phyloP scores from a whole-genome alignment of 768 basidiomycete species.

The Rhodotorula sphaerocarpa region DNA sequence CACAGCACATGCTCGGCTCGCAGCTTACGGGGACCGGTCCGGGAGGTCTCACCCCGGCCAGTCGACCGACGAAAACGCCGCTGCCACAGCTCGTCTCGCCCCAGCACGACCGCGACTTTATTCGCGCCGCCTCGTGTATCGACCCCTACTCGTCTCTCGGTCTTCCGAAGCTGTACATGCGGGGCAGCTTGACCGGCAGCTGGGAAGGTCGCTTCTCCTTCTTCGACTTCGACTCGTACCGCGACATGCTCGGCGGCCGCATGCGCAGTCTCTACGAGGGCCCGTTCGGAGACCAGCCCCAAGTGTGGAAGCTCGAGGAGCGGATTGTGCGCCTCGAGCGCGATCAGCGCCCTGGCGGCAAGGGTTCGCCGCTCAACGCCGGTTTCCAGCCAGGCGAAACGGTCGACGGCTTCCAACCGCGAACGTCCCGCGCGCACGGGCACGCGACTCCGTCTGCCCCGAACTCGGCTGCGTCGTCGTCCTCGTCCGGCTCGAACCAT shows the following conservation, averaged over 20 bases:
- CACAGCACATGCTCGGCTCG: constrained; percentile 6
- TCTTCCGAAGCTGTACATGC: constrained; percentile 32
- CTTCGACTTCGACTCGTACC: constrained; percentile 66
- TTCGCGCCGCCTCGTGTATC: constrained; percentile 41
- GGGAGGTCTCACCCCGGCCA: constrained; percentile 1
- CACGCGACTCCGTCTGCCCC: neutral
- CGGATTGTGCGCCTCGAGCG: constrained; percentile 22
- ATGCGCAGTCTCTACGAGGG: constrained; percentile 58
- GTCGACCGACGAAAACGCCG: constrained; percentile 26
- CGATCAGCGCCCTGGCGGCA: constrained; percentile 35
- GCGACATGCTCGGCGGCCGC: constrained; percentile 46
- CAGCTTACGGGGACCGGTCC: neutral
- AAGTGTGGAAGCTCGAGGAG: constrained; percentile 68
- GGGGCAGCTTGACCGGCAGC: constrained; percentile 33
- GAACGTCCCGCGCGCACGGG: neutral
- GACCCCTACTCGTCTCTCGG: constrained; percentile 42
- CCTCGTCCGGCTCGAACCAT: neutral
- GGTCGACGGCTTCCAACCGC: neutral
- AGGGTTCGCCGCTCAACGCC: constrained; percentile 39
- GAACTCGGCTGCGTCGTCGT: neutral
- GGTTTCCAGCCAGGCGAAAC: constrained; percentile 27
- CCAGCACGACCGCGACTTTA: constrained; percentile 43
- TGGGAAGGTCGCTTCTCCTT: constrained; percentile 49
- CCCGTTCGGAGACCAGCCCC: constrained; percentile 70
- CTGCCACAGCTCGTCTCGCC: constrained; percentile 34